A percentile compares a stretch with the other conserved stretches of the same genome.
phyloP scores from a whole-genome alignment of 768 basidiomycete species.

The Strobilomyces confusus region DNA sequence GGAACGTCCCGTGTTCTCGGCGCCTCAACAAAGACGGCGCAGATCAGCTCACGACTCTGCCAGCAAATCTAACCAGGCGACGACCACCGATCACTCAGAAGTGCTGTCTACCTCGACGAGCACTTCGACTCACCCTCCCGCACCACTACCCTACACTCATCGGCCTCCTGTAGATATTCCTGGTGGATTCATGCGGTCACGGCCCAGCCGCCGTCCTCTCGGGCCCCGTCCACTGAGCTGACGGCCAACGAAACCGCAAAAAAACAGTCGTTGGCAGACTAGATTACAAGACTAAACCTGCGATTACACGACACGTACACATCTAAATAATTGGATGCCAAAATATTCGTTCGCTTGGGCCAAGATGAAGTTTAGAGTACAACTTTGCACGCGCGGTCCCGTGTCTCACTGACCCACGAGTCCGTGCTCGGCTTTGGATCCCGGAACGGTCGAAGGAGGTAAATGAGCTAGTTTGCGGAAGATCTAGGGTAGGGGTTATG shows the following conservation, averaged over 20 bases:
- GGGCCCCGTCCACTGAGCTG: neutral
- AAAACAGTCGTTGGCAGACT: neutral
- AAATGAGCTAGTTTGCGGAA: constrained; percentile 28
- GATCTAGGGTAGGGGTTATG: constrained; percentile 12
- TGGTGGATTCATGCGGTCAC: neutral
- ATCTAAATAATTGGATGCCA: neutral
- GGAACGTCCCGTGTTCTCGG: constrained; percentile 39
- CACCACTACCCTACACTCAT: constrained; percentile 40
- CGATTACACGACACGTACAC: neutral
- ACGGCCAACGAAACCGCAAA: neutral
- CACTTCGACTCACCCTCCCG: constrained; percentile 55
- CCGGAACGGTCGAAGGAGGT: neutral
- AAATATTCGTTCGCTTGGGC: neutral
- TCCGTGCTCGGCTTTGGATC: neutral
- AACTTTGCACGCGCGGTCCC: neutral
- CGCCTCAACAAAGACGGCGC: constrained; percentile 53
- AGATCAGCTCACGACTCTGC: constrained; percentile 44
- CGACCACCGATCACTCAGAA: constrained; percentile 22
- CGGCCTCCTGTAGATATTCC: too few species aligned
- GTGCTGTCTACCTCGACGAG: constrained; percentile 43
- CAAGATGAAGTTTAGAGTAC: neutral
- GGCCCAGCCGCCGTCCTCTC: neutral
- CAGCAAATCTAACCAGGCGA: constrained; percentile 35
- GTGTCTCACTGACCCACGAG: neutral
- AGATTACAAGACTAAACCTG: neutral